These are phyloP conservation scores for Apiospora sp. DNA, from an alignment of 2,329 filamentous ascomycete genomes.

Conservation along the genomic window DNA sequence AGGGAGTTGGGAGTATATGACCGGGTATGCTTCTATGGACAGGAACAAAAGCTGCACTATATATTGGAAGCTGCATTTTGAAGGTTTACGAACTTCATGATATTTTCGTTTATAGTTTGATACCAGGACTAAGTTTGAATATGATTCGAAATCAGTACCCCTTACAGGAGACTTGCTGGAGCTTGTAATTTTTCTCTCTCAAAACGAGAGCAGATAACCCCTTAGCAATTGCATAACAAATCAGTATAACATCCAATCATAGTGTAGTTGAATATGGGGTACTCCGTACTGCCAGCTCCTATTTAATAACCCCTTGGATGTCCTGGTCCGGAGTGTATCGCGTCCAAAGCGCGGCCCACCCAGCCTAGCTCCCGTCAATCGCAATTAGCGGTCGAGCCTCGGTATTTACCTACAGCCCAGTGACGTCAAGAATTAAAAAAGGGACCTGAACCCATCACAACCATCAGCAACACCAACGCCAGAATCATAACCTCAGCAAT, in stretches of 20 bases:
- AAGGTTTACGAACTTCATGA: background rate
- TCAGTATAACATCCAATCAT: background rate
- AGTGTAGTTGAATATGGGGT: background rate
- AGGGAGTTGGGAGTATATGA: background rate
- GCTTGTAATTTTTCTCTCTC: background rate
- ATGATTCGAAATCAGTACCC: background rate
- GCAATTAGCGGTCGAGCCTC: background rate
- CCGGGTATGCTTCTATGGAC: background rate
- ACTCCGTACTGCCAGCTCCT: background rate
- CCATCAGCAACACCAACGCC: background rate
- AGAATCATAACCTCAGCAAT: background rate
- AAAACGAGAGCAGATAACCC: background rate
- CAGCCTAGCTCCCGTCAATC: background rate
- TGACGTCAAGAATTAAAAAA: slow-evolving; percentile 10
- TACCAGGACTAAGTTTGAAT: background rate
- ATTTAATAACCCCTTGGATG: background rate
- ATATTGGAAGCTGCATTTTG: background rate
- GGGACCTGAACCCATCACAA: background rate
- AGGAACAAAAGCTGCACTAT: no score
- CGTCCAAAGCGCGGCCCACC: background rate
- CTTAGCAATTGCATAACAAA: background rate
- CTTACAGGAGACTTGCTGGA: background rate
- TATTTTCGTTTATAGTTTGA: background rate
- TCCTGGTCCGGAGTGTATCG: background rate
- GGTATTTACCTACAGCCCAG: background rate